Conservation (phyloP, 129 eudicot genomes). For the Heracleum sosnowskyi region DNA sequence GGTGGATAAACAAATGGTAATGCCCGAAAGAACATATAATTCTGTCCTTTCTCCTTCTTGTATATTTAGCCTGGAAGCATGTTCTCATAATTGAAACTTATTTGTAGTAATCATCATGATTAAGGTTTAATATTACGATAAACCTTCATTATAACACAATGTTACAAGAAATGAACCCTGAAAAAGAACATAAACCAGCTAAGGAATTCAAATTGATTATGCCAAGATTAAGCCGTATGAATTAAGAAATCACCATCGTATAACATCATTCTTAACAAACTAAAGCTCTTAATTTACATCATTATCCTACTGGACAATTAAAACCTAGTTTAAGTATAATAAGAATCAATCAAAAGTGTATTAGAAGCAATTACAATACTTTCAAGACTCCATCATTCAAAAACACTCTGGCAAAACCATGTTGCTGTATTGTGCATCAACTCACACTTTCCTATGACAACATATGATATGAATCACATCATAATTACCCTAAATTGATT, state of each 20-base stretch:
- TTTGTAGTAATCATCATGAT: not conserved
- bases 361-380: not conserved
- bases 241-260: not conserved
- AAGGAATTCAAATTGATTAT: not conserved
- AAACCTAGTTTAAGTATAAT: not conserved
- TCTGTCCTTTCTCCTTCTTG: not conserved
- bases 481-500: not conserved
- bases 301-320: not conserved
- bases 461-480: not conserved
- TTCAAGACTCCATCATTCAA: not conserved
- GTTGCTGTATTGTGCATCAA: not conserved
- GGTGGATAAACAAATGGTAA: not conserved
- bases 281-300: conserved; percentile 4
- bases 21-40: not conserved
- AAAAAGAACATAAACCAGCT: not conserved
- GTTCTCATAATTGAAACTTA: conserved; percentile 39
- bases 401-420: not conserved
- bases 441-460: not conserved
- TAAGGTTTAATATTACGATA: not conserved
- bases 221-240: not conserved
- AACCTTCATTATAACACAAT: not conserved
- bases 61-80: conserved; percentile 57
- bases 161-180: not conserved
- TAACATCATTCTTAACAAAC: not conserved
- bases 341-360: not conserved